Percentiles rank a stretch among this genome's conserved stretches.
Conservation (phyloP, 345 rosid species). For the Populus simonii region DNA sequence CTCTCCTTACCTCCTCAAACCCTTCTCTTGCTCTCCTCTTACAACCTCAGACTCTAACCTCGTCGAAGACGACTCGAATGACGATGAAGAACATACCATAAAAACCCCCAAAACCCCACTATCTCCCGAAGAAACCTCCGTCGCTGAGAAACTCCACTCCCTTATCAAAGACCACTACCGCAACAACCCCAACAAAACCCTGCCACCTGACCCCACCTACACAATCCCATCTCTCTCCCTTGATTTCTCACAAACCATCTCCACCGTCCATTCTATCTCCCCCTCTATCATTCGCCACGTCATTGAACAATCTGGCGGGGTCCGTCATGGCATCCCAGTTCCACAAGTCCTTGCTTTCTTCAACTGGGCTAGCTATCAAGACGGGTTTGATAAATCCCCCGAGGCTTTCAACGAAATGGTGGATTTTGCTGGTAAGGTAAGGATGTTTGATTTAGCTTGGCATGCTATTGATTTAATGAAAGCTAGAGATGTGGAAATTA, state of each 20-base stretch:
- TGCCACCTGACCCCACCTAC: constrained; percentile 42
- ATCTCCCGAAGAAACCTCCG: constrained; percentile 46
- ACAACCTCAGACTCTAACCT: constrained; percentile 16
- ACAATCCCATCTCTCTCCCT: constrained; percentile 61
- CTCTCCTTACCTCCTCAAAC: constrained; percentile 21
- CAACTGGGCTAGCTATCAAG: constrained; percentile 66
- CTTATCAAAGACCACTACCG: constrained; percentile 81
- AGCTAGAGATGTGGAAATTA: constrained; percentile 50
- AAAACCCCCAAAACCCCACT: constrained; percentile 17
- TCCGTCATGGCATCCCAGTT: constrained; percentile 82
- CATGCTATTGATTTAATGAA: constrained; percentile 66
- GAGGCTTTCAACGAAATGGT: constrained; percentile 83
- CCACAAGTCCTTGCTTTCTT: constrained; percentile 69
- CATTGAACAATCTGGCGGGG: constrained; percentile 56
- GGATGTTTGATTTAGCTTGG: constrained; percentile 81
- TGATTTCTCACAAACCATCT: constrained; percentile 47
- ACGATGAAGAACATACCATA: constrained; percentile 6
- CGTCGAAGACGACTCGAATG: constrained; percentile 15
- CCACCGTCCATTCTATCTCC: constrained; percentile 38
- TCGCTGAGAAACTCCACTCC: constrained; percentile 53
- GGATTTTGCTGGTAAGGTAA: constrained; percentile 73
- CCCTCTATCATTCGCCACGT: constrained; percentile 50
- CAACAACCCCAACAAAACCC: constrained; percentile 49
- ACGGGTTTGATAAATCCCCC: constrained; percentile 37
- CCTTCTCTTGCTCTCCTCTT: constrained; percentile 15